phyloP scores from a whole-genome alignment of 176 grass and related monocot genomes.

The Musa itinerans region DNA sequence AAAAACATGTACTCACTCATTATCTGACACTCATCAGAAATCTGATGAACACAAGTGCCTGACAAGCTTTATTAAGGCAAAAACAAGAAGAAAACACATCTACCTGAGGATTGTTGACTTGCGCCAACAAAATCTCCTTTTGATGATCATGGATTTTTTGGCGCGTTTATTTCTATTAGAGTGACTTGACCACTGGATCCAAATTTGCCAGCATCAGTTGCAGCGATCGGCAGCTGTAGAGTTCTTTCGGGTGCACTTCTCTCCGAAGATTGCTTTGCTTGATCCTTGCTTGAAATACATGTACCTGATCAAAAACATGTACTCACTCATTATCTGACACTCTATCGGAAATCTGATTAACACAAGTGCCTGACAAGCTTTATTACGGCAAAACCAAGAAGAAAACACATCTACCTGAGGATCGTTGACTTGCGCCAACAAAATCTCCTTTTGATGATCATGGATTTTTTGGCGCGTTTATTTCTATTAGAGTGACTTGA shows the following conservation, averaged over 20 bases:
- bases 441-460: no score
- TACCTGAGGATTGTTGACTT: not conserved
- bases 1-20: not conserved
- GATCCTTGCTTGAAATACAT: conserved; percentile 40
- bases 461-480: not conserved
- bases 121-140: no score
- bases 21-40: not conserved
- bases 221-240: conserved; percentile 41
- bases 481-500: not conserved
- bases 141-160: not conserved
- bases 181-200: conserved; percentile 15
- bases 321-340: not conserved
- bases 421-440: not conserved
- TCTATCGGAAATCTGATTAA: not conserved
- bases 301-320: no score
- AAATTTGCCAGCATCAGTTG: conserved; percentile 7
- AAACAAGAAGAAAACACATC: no score
- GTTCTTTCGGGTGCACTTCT: conserved; percentile 22
- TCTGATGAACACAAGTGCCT: conserved; percentile 1
- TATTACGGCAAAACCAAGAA: no score
- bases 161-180: not conserved
- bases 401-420: not conserved
- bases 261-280: conserved; percentile 21
- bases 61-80: not conserved
- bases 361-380: not conserved